Conservation (phyloP, 306 rosid genomes). For the Medicago arabica region DNA sequence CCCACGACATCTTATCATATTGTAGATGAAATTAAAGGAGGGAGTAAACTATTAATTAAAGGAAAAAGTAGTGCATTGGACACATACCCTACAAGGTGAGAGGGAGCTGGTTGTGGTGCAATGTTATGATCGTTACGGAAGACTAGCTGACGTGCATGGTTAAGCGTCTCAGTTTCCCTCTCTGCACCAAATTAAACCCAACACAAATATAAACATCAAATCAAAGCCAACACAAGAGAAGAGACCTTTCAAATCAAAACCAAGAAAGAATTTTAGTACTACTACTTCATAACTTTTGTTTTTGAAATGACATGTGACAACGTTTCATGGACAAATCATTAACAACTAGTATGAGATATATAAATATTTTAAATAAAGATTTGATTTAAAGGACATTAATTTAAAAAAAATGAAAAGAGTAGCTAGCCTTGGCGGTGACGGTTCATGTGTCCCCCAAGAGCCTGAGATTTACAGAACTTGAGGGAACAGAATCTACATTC, state of each 20-base stretch:
- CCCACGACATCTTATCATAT: no score
- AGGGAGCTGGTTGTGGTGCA: slow-evolving; percentile 55
- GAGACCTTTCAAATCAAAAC: neutral
- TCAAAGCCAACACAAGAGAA: slow-evolving; percentile 36
- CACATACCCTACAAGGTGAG: slow-evolving; percentile 76
- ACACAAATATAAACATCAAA: slow-evolving; percentile 17
- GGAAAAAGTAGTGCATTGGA: neutral
- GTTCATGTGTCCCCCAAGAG: slow-evolving; percentile 99
- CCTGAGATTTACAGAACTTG: slow-evolving; percentile 99
- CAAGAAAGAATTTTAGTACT: slow-evolving; percentile 24
- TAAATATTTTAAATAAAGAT: no score
- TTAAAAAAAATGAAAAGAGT: neutral
- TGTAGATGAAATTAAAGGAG: no score
- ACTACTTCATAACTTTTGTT: slow-evolving; percentile 26
- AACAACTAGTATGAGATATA: no score
- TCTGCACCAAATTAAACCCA: slow-evolving; percentile 64
- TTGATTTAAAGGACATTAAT: no score
- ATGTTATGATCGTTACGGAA: slow-evolving; percentile 77
- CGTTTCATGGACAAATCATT: slow-evolving; percentile 45
- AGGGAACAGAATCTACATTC: slow-evolving; percentile 99
- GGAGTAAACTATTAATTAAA: no score
- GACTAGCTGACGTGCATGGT: slow-evolving; percentile 94
- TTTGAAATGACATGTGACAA: slow-evolving; percentile 58
- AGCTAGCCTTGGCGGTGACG: slow-evolving; percentile 98
- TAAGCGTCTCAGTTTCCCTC: slow-evolving; percentile 97